These are phyloP conservation scores for Gossypium longicalyx DNA, from an alignment of 345 rosid genomes.

Conservation along the genomic window DNA sequence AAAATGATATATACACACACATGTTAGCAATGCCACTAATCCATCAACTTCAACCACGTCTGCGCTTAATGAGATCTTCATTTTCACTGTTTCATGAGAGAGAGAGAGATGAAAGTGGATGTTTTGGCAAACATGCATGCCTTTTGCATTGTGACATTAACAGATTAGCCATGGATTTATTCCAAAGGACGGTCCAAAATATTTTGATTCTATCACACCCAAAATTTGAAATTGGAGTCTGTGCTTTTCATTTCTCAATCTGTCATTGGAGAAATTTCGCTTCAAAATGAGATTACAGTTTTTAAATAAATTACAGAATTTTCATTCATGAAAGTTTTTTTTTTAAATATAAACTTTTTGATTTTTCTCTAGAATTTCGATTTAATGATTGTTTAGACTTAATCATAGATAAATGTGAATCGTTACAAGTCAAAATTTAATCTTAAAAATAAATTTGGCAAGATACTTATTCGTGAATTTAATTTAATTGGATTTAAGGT, in stretches of 20 bases:
- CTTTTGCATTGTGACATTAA: neutral
- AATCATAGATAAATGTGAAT: too few relatives aligned
- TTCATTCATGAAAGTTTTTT: too few relatives aligned
- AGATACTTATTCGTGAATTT: too few relatives aligned
- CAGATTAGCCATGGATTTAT: slow-evolving; percentile 1
- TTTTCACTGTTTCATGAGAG: neutral
- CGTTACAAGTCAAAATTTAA: too few relatives aligned
- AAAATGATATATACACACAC: neutral
- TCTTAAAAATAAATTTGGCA: too few relatives aligned
- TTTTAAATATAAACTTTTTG: too few relatives aligned
- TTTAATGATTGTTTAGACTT: too few relatives aligned
- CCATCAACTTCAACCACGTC: neutral
- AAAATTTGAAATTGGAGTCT: neutral
- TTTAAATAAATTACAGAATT: too few relatives aligned
- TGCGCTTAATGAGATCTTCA: neutral
- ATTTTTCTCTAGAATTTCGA: too few relatives aligned
- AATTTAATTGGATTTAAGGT: too few relatives aligned
- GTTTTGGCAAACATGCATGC: neutral
- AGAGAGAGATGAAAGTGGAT: neutral
- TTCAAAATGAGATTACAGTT: too few relatives aligned
- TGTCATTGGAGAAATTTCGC: neutral
- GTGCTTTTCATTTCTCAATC: neutral
- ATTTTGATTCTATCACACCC: neutral
- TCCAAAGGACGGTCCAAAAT: neutral
- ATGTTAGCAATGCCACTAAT: neutral